These are phyloP conservation scores for Dendrobium nobile DNA, from an alignment of 106 monocot species.

Conservation along the genomic window DNA sequence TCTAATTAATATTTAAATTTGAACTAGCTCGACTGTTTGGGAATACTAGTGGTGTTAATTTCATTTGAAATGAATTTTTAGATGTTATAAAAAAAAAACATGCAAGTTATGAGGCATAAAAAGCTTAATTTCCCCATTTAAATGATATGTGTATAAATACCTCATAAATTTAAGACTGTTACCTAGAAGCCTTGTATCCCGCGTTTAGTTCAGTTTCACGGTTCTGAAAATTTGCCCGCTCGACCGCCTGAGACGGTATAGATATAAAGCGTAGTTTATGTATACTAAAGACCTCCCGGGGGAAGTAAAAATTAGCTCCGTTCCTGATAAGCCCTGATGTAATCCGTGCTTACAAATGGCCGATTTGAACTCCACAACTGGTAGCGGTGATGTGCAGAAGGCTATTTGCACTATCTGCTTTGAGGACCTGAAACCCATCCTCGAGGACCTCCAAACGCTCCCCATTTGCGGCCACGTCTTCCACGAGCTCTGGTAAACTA, in stretches of 20 bases:
- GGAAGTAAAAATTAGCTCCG: background rate
- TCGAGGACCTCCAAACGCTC: slow-evolving; percentile 74
- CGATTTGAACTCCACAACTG: background rate
- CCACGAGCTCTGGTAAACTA: slow-evolving; percentile 80
- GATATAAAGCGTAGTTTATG: too few species aligned
- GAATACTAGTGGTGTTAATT: too few species aligned
- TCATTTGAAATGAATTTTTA: too few species aligned
- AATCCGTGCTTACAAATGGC: background rate
- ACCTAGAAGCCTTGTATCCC: background rate
- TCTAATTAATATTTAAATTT: too few species aligned
- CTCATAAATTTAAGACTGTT: background rate
- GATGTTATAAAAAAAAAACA: too few species aligned
- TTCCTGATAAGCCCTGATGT: background rate
- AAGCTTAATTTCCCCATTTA: too few species aligned
- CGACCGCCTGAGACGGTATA: background rate
- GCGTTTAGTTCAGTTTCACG: background rate
- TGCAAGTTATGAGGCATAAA: too few species aligned
- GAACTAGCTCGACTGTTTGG: too few species aligned
- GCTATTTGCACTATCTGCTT: slow-evolving; percentile 94
- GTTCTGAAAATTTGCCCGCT: background rate
- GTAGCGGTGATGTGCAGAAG: slow-evolving; percentile 10
- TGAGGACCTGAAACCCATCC: slow-evolving; percentile 72
- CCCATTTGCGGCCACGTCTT: slow-evolving; percentile 93
- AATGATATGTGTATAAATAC: background rate
- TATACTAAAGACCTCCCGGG: too few species aligned